These are phyloP conservation scores for Ogataea hybrid DNA, from an alignment of 1,139 yeast genomes.

Conservation along the genomic window DNA sequence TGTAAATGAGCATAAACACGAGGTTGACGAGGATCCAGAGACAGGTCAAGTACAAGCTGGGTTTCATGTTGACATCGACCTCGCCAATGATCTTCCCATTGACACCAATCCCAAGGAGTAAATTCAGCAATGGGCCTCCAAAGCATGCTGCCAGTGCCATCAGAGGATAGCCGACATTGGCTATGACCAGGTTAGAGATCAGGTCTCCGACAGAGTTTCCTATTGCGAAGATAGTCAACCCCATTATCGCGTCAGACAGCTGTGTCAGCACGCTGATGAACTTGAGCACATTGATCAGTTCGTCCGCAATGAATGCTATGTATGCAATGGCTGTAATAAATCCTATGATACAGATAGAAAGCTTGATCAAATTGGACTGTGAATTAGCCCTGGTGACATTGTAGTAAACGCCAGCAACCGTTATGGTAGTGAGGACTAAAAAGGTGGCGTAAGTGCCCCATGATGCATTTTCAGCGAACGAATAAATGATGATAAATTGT, in stretches of 20 bases:
- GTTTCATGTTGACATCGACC: slow-evolving; percentile 32
- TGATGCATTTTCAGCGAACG: slow-evolving; percentile 21
- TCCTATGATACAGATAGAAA: slow-evolving; percentile 49
- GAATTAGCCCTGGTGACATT: slow-evolving; percentile 18
- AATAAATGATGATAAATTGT: slow-evolving; percentile 21
- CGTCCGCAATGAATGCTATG: slow-evolving; percentile 76
- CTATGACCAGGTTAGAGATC: slow-evolving; percentile 80
- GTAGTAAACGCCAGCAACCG: slow-evolving; percentile 18
- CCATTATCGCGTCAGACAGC: slow-evolving; percentile 77
- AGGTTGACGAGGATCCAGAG: slow-evolving; percentile 54
- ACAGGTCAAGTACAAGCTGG: slow-evolving; percentile 50
- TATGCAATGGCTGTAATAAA: slow-evolving; percentile 68
- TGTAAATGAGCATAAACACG: slow-evolving; percentile 47
- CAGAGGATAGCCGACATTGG: slow-evolving; percentile 81
- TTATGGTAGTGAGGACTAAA: slow-evolving; percentile 6
- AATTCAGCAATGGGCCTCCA: slow-evolving; percentile 81
- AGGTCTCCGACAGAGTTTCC: slow-evolving; percentile 93
- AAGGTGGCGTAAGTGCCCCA: slow-evolving; percentile 11
- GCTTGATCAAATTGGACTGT: slow-evolving; percentile 32
- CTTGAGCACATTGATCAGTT: slow-evolving; percentile 66
- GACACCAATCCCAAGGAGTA: slow-evolving; percentile 62
- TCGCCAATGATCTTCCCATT: slow-evolving; percentile 54
- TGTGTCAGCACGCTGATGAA: slow-evolving; percentile 58
- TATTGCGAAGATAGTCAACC: slow-evolving; percentile 83
- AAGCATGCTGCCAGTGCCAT: slow-evolving; percentile 96